Percentiles rank a stretch among this genome's conserved stretches.
Evolutionary conservation across 2,329 filamentous ascomycete species (phyloP).

Genomic region (Zymoseptoria tritici): DNA sequence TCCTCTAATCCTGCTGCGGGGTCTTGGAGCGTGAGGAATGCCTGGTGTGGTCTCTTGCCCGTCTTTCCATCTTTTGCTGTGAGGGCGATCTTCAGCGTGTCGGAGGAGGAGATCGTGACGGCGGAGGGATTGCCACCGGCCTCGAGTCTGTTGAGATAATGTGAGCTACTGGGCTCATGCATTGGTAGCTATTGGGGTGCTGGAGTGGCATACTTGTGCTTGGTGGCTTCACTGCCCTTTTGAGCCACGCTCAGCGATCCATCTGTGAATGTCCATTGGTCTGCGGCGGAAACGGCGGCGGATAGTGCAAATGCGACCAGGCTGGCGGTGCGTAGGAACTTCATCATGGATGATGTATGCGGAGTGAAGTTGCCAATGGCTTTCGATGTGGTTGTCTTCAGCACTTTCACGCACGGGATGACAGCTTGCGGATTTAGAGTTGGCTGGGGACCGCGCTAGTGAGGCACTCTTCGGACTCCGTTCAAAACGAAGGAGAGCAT

Average conservation of each 20-base stretch:
- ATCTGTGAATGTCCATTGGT: slow-evolving; percentile 67
- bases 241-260: slow-evolving; percentile 57
- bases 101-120: slow-evolving; percentile 57
- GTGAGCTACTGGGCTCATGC: not conserved
- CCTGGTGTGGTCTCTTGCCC: slow-evolving; percentile 83
- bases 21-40: slow-evolving; percentile 79
- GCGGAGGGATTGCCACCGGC: slow-evolving; percentile 49
- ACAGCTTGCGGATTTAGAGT: not conserved
- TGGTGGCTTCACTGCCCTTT: slow-evolving; percentile 49
- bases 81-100: slow-evolving; percentile 73
- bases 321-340: slow-evolving; percentile 13
- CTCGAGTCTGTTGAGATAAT: slow-evolving; percentile 30
- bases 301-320: slow-evolving; percentile 10
- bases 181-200: not conserved
- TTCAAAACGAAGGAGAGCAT: not conserved
- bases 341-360: slow-evolving; percentile 19
- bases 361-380: not conserved
- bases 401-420: not conserved
- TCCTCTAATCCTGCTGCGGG: slow-evolving; percentile 69
- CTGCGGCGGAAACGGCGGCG: slow-evolving; percentile 39
- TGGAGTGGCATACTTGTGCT: slow-evolving; percentile 48
- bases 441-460: not conserved
- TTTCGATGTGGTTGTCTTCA: not conserved
- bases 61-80: slow-evolving; percentile 73
- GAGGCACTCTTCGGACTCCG: not conserved